Percentiles rank a stretch among this genome's conserved stretches.
These are phyloP conservation scores for Thyridium curvatum DNA, from an alignment of 2,329 filamentous ascomycete species.

Conservation along the genomic window DNA sequence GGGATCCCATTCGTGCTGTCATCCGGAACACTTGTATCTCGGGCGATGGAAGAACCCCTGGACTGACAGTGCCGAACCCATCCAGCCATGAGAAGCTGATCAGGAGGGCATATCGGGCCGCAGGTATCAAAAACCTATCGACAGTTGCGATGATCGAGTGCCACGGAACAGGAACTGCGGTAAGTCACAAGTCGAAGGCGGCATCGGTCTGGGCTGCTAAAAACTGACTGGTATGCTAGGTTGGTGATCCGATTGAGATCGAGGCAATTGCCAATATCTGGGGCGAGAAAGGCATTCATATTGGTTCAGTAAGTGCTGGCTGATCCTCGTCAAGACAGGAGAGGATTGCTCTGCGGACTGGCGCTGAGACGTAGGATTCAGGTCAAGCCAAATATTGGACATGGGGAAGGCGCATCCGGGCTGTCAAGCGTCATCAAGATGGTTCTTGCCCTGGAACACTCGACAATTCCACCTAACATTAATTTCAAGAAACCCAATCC, in stretches of 20 bases:
- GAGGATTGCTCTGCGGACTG: too few species aligned
- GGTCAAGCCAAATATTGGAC: slow-evolving; percentile 34
- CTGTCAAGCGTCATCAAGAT: slow-evolving; percentile 35
- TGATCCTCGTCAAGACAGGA: too few species aligned
- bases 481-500: slow-evolving; percentile 25
- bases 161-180: slow-evolving; percentile 23
- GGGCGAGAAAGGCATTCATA: slow-evolving; percentile 14
- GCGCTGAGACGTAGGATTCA: neutral
- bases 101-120: slow-evolving; percentile 18
- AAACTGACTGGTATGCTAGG: neutral
- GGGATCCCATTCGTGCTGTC: slow-evolving; percentile 33
- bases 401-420: slow-evolving; percentile 36
- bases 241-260: slow-evolving; percentile 29
- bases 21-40: slow-evolving; percentile 30
- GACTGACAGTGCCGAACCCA: slow-evolving; percentile 30
- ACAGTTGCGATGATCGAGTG: slow-evolving; percentile 25
- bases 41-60: slow-evolving; percentile 33
- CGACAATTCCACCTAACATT: slow-evolving; percentile 30
- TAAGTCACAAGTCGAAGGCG: slow-evolving; percentile 10
- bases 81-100: slow-evolving; percentile 23
- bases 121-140: slow-evolving; percentile 14
- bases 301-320: slow-evolving; percentile 21
- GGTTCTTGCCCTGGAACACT: slow-evolving; percentile 30
- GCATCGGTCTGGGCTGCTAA: neutral
- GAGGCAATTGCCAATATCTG: slow-evolving; percentile 23